Base-by-base conservation (phyloP, 371 early-diverging fungal genomes). In the Mortierella sp. region DNA sequence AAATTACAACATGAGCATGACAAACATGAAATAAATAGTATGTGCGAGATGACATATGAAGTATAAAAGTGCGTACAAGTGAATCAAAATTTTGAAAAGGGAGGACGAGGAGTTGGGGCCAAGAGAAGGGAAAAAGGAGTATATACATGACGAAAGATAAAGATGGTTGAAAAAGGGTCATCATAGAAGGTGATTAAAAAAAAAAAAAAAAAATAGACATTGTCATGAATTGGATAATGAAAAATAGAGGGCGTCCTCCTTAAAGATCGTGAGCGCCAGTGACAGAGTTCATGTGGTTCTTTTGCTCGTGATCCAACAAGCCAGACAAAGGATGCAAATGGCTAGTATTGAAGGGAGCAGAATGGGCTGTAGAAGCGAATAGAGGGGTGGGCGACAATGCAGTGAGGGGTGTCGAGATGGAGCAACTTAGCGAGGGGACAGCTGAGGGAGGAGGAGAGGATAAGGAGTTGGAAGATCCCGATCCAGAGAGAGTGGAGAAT, bases 381-480 rank as follows among this genome's bases (percentile, higher is more conserved):
- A 49, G 23, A 22, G 73, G 58, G 10, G 73, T 22, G 35, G 62
- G 51, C 3, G 68, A 61, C 49, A 70, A 49, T 13, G 67, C 45
- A 13, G 80, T 69, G 17, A 63, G 63, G 0, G 74, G 75, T 6
- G 74, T 68, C 9, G 70, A 29, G n/a, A 70, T 66, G 15, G 70
- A 66, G n/a, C 76, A 70, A 29, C 61, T 62, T 64, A 74, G 34
- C 9, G 80, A 74, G 3, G 75, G 70, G 0, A 69, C 66, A 6
- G 74, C 70, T 26, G 71, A 71, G 15, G 66, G 59, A 42, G 73
- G 66, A n/a, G 77, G 61, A 22, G 75, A 70, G 12, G 64, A 61
- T 58, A 66, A 31, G 22, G 73, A 70, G 2, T 49, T 51, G 19
- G 72, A 66, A 1, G 65, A 72, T 9, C 61, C 72, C 22, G 71